Evolutionary conservation across 164 flowering plant species (phyloP), one percentile per base, ranked within the genome.

Genomic region (Piper betle): DNA sequence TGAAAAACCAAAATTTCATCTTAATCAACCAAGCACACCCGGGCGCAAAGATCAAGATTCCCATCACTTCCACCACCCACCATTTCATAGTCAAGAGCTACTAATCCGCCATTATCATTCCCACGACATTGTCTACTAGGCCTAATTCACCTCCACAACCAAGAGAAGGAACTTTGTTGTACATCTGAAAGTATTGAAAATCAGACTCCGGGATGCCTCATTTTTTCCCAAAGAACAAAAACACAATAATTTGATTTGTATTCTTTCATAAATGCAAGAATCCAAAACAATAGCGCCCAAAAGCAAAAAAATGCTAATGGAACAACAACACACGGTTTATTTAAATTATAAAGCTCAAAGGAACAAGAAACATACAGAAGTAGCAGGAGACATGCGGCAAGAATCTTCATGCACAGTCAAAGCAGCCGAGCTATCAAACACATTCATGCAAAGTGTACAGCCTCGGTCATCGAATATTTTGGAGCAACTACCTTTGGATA

Each of bases 61-160:
- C 84, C 90, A 76, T 85, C 90, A 68, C 69, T 78, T 62, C 90
- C 94, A 61, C 94, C 87, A 33, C 91, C 92, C 68, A 85, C 94
- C 88, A 85, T 82, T 74, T 82, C 86, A 71, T 92, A 87, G 65
- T 84, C 91, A 37, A 87, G 39, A 9, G 92, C 92, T 68, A 86
- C 68, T 7, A 77, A 90, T 75, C 69, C 65, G 40, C 67, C 75
- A 62, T 40, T 62, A 50, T 55, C 46, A 39, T 38, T 60, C 18
- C 18, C 5, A 39, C n/a, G 39, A 42, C 18, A 55, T 43, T 46
- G 33, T 54, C 62, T 25, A 37, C 33, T 39, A 64, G 52, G 3
- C 63, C 56, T 53, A 39, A 12, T 50, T 76, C 74, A 55, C 62
- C 43, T 62, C 65, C 75, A n/a, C 64, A 57, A 66, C 72, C 5